These are phyloP conservation scores for Ailanthus altissimus DNA, from an alignment of 345 rosid species.

Conservation along the genomic window DNA sequence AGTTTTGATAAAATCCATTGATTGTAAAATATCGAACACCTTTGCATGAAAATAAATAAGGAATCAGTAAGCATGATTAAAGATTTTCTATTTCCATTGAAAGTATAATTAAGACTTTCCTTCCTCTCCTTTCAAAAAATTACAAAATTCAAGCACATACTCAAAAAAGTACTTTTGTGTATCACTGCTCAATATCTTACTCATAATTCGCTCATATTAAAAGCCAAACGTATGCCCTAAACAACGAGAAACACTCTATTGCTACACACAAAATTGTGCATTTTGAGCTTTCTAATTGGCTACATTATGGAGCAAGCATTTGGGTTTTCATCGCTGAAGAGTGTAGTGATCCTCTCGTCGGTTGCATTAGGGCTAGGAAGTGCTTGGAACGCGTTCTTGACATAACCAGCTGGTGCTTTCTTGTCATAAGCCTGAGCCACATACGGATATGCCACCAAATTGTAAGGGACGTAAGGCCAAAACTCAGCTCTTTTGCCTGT, in stretches of 20 bases:
- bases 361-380: constrained; percentile 33
- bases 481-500: constrained; percentile 53
- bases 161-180: too few relatives aligned
- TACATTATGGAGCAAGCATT: constrained; percentile 55
- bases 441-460: constrained; percentile 51
- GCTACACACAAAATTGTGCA: not conserved
- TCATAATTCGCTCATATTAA: not conserved
- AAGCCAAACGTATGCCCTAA: not conserved
- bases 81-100: too few relatives aligned
- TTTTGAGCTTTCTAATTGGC: not conserved
- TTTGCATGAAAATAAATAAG: too few relatives aligned
- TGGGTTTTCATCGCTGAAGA: constrained; percentile 58
- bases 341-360: constrained; percentile 28
- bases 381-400: constrained; percentile 43
- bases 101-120: not conserved
- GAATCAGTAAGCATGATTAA: too few relatives aligned
- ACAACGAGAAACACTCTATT: not conserved
- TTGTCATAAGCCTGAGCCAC: constrained; percentile 51
- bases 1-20: not conserved
- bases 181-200: not conserved
- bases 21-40: too few relatives aligned
- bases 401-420: constrained; percentile 55
- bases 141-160: too few relatives aligned
- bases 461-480: constrained; percentile 52
- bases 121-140: too few relatives aligned